Conservation (phyloP, 2,329 filamentous ascomycete species). For the Fusarium sp. region DNA sequence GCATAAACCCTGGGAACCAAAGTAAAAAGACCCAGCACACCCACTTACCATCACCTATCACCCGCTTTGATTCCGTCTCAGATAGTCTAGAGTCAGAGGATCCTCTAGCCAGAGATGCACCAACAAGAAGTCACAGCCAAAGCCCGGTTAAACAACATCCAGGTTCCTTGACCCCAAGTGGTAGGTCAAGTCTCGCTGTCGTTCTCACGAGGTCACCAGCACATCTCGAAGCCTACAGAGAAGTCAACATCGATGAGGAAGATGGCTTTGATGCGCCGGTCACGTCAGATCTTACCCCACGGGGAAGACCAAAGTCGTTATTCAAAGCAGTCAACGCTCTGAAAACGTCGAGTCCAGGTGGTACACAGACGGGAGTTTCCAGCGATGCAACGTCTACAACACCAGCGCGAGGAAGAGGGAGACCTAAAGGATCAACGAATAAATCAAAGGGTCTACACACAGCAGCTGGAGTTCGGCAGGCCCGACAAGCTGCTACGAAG, state of each 20-base stretch:
- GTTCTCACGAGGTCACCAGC: constrained; percentile 30
- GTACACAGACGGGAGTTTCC: neutral
- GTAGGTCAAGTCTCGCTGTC: constrained; percentile 29
- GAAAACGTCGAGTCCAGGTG: neutral
- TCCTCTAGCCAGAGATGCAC: constrained; percentile 20
- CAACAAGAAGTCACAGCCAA: constrained; percentile 18
- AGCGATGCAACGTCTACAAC: constrained; percentile 13
- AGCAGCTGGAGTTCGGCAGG: constrained; percentile 34
- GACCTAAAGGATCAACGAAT: constrained; percentile 59
- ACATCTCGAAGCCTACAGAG: neutral
- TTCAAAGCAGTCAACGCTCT: neutral
- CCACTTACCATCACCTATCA: neutral
- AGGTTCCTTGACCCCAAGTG: neutral
- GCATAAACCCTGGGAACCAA: neutral
- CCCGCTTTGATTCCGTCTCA: neutral
- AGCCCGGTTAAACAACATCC: constrained; percentile 4
- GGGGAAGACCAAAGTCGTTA: constrained; percentile 8
- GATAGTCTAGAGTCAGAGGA: constrained; percentile 36
- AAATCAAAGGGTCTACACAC: constrained; percentile 41
- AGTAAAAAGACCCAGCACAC: neutral
- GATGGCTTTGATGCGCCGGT: constrained; percentile 11
- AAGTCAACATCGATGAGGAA: constrained; percentile 7
- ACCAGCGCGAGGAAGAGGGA: constrained; percentile 46
- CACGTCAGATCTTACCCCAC: constrained; percentile 37
- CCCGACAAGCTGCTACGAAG: constrained; percentile 40